Conservation (phyloP, 352 stramenopile genomes). For the Phytophthora europaea region DNA sequence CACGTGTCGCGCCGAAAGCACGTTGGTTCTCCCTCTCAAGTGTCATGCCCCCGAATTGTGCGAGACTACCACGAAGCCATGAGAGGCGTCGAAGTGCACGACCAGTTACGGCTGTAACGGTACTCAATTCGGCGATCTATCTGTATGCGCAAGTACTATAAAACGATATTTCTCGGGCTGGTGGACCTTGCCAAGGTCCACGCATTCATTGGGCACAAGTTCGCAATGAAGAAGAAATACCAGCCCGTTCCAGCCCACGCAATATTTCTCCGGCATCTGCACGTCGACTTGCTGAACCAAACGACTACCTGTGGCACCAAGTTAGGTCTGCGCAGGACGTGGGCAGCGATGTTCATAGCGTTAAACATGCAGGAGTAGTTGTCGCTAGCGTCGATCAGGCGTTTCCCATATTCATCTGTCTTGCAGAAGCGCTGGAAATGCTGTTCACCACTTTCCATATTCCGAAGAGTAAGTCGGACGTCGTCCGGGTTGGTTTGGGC, state of each 20-base stretch:
- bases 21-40: background rate
- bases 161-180: constrained; percentile 29
- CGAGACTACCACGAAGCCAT: constrained; percentile 3
- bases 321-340: too few relatives aligned
- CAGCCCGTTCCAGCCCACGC: constrained; percentile 5
- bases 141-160: constrained; percentile 33
- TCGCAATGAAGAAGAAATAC: constrained; percentile 4
- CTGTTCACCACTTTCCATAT: too few relatives aligned
- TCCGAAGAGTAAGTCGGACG: too few relatives aligned
- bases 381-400: too few relatives aligned
- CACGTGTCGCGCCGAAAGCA: background rate
- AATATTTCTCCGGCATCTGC: background rate
- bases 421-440: too few relatives aligned
- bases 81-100: background rate
- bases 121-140: background rate
- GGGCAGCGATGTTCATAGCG: too few relatives aligned
- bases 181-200: constrained; percentile 36
- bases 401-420: too few relatives aligned
- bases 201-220: constrained; percentile 25
- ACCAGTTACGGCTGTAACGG: background rate
- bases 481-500: too few relatives aligned
- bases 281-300: constrained; percentile 18
- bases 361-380: too few relatives aligned
- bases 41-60: constrained; percentile 1
- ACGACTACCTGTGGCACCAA: too few relatives aligned